A percentile compares a stretch with the other conserved stretches of the same genome.
Conservation (phyloP, 2,329 filamentous ascomycete genomes). For the Alternaria sp. region DNA sequence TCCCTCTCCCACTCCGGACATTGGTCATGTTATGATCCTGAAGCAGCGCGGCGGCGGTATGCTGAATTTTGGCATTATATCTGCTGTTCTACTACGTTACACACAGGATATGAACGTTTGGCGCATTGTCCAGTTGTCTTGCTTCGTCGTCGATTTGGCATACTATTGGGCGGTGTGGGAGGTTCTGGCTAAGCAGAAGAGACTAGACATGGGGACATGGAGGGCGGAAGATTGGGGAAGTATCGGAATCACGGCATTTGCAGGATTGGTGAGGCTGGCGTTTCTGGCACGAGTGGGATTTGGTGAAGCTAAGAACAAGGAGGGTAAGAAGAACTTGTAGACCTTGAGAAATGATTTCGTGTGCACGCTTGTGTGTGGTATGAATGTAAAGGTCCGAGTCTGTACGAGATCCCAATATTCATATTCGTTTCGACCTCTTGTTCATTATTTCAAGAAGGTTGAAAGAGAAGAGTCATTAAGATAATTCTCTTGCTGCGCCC, state of each 20-base stretch:
- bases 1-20: constrained; percentile 25
- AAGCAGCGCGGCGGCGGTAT: constrained; percentile 38
- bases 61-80: constrained; percentile 40
- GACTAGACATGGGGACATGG: constrained; percentile 26
- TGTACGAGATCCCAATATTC: neutral
- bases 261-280: constrained; percentile 28
- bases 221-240: constrained; percentile 44
- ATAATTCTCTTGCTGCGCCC: neutral
- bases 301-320: constrained; percentile 4
- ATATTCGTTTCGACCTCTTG: neutral
- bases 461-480: neutral
- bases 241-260: constrained; percentile 40
- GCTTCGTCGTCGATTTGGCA: constrained; percentile 34
- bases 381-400: neutral
- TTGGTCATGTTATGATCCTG: constrained; percentile 38
- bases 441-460: neutral
- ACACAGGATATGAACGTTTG: constrained; percentile 33
- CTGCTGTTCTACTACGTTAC: constrained; percentile 38
- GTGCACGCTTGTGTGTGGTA: neutral
- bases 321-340: constrained; percentile 8
- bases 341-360: neutral
- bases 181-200: constrained; percentile 24
- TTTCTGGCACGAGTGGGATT: constrained; percentile 34
- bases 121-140: constrained; percentile 31
- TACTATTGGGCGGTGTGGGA: constrained; percentile 31